Conservation (phyloP, 2,329 filamentous ascomycete genomes). For the Didymella pomorum region DNA sequence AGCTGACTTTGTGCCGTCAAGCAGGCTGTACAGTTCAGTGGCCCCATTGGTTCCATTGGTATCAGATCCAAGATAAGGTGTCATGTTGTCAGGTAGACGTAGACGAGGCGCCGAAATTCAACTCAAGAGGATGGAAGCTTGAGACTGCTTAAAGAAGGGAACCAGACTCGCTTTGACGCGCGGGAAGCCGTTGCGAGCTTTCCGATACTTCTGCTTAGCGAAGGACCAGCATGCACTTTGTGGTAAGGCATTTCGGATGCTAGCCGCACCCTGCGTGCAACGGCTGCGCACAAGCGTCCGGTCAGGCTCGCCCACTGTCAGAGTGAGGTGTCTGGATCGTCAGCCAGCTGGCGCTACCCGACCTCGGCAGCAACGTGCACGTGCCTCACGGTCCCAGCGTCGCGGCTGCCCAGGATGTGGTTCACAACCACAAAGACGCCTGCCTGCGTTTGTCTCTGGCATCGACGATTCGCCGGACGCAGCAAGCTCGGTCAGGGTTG, state of each 20-base stretch:
- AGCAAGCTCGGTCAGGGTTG: slow-evolving; percentile 13
- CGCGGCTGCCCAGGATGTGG: slow-evolving; percentile 7
- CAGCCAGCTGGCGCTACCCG: slow-evolving; percentile 5
- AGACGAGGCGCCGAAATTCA: slow-evolving; percentile 4
- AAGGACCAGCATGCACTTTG: slow-evolving; percentile 23
- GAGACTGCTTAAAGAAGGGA: slow-evolving; percentile 10
- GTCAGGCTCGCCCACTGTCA: slow-evolving; percentile 6
- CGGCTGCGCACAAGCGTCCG: slow-evolving; percentile 20
- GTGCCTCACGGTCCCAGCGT: slow-evolving; percentile 7
- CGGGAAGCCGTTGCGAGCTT: slow-evolving; percentile 25
- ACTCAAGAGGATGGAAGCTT: slow-evolving; percentile 4
- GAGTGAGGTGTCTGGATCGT: slow-evolving; percentile 14
- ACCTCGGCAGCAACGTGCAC: slow-evolving; percentile 14
- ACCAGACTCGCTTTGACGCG: slow-evolving; percentile 19
- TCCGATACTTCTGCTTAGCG: slow-evolving; percentile 24
- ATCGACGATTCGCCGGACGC: slow-evolving; percentile 20
- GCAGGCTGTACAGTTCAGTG: slow-evolving; percentile 37
- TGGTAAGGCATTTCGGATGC: slow-evolving; percentile 27
- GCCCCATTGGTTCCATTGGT: slow-evolving; percentile 19
- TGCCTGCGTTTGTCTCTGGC: slow-evolving; percentile 14
- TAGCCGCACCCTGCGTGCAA: slow-evolving; percentile 21
- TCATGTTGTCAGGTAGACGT: slow-evolving; percentile 28
- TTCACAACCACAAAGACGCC: slow-evolving; percentile 21
- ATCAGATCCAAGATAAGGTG: slow-evolving; percentile 39
- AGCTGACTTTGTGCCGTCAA: slow-evolving; percentile 45